Evolutionary conservation across 1,139 yeast genomes (phyloP), one percentile per base, ranked within the genome.

Genomic region (Cylindricascospora bacillispora): DNA sequence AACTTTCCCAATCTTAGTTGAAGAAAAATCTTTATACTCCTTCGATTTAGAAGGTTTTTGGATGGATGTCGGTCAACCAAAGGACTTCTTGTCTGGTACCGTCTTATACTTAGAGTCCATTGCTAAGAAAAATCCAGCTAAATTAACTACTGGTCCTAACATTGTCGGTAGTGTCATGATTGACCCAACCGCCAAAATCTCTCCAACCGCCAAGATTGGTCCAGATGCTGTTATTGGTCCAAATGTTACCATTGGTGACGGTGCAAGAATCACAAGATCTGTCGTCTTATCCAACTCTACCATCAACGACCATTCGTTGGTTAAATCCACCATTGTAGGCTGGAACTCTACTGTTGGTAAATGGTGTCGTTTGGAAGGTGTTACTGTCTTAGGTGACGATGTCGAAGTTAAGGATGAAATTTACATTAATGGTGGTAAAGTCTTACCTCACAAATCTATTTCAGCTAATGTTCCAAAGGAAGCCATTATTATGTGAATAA

Each of bases 41-140:
- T 92, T 82, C 56, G 99, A 92, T 62, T 75, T 92, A 56, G 95
- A 89, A 67, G 98, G 98, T 44, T 92, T 76, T 81, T 92, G 99
- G 99, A 92, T 92, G 98, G 99, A 92, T 62, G 95, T 92, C 49
- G 99, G 99, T 61, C 99, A 92, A 70, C 99, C 99, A 70, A 89
- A 89, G 74, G 99, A 92, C 65, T 92, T 85, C 76, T 68, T 92
- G 50, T 77, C 95, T 38, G 99, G 99, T 60, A 83, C 97, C 54
- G 77, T 85, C 49, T 70, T 89, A 45, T 92, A 86, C 72, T 71
- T 92, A 60, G 72, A 81, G 56, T 78, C 97, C 35, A 66, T 85
- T 55, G 62, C 92, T 49, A 80, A 79, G 71, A 82, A 78, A 64
- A 56, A 64, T 48, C 82, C 95, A 43, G 72, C 71, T 51, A 60